Base-by-base conservation (phyloP, 176 grass and related monocot genomes). In the Avena sativa region DNA sequence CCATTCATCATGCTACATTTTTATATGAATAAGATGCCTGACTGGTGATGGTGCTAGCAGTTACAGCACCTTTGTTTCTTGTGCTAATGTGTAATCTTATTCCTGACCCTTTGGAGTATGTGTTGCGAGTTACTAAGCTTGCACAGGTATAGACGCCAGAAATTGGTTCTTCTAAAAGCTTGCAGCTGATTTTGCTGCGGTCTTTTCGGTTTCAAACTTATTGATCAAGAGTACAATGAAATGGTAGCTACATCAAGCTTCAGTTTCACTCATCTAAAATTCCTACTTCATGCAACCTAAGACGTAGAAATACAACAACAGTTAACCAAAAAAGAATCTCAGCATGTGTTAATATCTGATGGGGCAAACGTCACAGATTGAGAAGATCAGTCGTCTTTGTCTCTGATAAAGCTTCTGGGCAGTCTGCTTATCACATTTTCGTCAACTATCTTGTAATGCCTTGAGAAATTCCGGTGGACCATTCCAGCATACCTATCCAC, bases 401-500 rank as follows among this genome's bases (percentile, higher is more conserved):
- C 81, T 76, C 78, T 96, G 64, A 61, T 87, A 76, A 99, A 92
- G 16, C 85, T 80, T 84, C 85, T 91, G 0, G 92, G 92, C 12
- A 96, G 80, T 89, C 92, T 90, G 82, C 97, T 88, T 32, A 96
- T 96, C 78, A 96, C 91, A 88, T 96, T 96, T 85, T 93, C 87
- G 12, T 99, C 97, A 40, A 99, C 92, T 47, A 99, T 88, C 88
- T 93, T 99, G 89, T 94, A 99, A 85, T 99, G 97, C 84, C 95
- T 93, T 34, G 94, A 96, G 79, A 99, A 84, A 72, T 94, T 99
- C 50, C 67, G 83, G 83, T 90, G 94, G 49, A 99, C 87, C 75
- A 99, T 92, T 34, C 97, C 91, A 21, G 91, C 92, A 50, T 91
- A 99, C 25, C 49, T 89, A 81, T 99, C 94, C 0, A 99, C 94